These are phyloP conservation scores for Rhodotorula glutinis DNA, from an alignment of 1,284 basidiomycete genomes.

Conservation along the genomic window DNA sequence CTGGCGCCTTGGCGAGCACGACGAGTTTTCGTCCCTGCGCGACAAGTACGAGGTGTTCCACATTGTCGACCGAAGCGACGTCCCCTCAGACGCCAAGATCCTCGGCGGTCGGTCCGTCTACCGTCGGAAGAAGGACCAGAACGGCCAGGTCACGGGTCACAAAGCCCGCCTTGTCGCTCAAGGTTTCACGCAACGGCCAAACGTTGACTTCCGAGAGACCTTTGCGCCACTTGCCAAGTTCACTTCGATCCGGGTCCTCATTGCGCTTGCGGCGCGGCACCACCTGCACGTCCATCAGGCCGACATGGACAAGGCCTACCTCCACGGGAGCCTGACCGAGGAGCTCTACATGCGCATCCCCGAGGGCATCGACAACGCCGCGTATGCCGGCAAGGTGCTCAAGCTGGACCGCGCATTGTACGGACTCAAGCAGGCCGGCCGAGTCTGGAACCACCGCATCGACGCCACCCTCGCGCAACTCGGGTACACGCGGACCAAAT, in stretches of 20 bases:
- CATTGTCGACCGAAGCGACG: not conserved
- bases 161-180: slow-evolving; percentile 53
- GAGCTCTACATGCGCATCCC: slow-evolving; percentile 50
- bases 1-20: not conserved
- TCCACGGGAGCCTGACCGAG: slow-evolving; percentile 52
- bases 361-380: slow-evolving; percentile 37
- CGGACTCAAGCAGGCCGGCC: slow-evolving; percentile 51
- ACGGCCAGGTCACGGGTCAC: slow-evolving; percentile 45
- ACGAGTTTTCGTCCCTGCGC: slow-evolving; percentile 3
- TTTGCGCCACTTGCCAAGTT: slow-evolving; percentile 51
- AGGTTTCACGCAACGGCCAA: slow-evolving; percentile 52
- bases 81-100: slow-evolving; percentile 43
- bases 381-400: slow-evolving; percentile 16
- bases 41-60: slow-evolving; percentile 6
- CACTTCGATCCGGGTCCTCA: slow-evolving; percentile 47
- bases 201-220: slow-evolving; percentile 53
- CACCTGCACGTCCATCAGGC: slow-evolving; percentile 50
- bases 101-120: slow-evolving; percentile 49
- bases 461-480: slow-evolving; percentile 38
- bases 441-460: slow-evolving; percentile 48
- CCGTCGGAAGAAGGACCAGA: slow-evolving; percentile 48
- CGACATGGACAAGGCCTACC: slow-evolving; percentile 52
- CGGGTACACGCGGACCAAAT: slow-evolving; percentile 39
- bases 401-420: slow-evolving; percentile 44
- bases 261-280: slow-evolving; percentile 49